Base-by-base conservation (phyloP, 1,139 yeast genomes). In the Sugiyamaella novakii region DNA sequence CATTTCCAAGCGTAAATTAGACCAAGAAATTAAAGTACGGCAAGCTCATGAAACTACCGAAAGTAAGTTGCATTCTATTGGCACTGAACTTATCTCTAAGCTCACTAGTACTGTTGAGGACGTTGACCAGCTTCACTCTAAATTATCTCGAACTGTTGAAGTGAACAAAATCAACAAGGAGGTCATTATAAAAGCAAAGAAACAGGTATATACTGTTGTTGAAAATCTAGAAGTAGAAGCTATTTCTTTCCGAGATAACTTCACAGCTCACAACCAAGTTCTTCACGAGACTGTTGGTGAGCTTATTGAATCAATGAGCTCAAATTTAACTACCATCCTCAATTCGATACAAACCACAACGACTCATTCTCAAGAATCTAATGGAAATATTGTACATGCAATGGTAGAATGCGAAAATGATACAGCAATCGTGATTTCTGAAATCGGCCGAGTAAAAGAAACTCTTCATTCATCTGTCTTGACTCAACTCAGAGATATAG, bases 41-140 rank as follows among this genome's bases (percentile, higher is more conserved):
- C 55, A 57, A 33, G 69, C 68, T 3, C 66, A 67, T 46, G 64
- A 63, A 24, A 52, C 48, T 18, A 64, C 67, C 2, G 71, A 67
- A 41, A 49, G 49, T 7, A 59, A 65, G 35, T 58, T 66, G 12
- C 57, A 54, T 17, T 33, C 47, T 7, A 56, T 66, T 14, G 70
- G 69, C 18, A 54, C 51, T 5, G 46, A 42, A 8, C 25, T 42
- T 1, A 25, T 42, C 10, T 28, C 25, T 6, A 42, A 42, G 21
- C 39, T 42, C 10, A n/a, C 39, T 3, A 10, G 5, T 18, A 31
- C 46, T 7, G 34, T 42, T n/a, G 29, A 22, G 8, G 46, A 42
- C n/a, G 34, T 42, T 11, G 34, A 42, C 25, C 28, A 24, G 5
- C 39, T 42, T 7, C 46, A 42, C 5, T 6, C 27, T 15, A 42